phyloP scores from a whole-genome alignment of 305 asterid genomes.

The Fraxinus nigra region DNA sequence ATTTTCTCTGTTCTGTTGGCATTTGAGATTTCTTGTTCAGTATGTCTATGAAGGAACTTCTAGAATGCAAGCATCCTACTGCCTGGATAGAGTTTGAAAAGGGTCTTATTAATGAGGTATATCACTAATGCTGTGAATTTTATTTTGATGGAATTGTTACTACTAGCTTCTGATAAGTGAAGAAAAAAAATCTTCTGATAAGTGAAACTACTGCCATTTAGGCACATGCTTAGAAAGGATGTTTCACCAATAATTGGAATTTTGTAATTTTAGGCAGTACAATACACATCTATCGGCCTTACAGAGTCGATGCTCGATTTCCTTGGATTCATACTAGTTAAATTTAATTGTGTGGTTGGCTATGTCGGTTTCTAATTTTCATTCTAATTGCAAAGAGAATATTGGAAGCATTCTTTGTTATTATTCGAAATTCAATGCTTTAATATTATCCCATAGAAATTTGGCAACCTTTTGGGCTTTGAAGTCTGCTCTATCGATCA shows the following conservation, averaged over 20 bases:
- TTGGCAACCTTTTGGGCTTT: background rate
- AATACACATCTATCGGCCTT: background rate
- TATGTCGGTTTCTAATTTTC: background rate
- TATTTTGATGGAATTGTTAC: slow-evolving; percentile 1
- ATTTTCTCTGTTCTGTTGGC: slow-evolving; percentile 20
- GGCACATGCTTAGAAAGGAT: slow-evolving; percentile 1
- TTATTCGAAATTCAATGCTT: background rate
- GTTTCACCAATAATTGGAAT: background rate
- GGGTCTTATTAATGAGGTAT: slow-evolving; percentile 84
- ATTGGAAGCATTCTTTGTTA: background rate
- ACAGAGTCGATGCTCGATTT: background rate
- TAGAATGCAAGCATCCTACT: slow-evolving; percentile 90
- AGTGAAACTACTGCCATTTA: slow-evolving; percentile 15
- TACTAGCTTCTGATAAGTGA: background rate
- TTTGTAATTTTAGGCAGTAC: slow-evolving; percentile 9
- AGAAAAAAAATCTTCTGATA: background rate
- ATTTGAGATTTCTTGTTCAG: slow-evolving; percentile 47
- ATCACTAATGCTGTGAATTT: background rate
- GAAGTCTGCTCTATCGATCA: background rate
- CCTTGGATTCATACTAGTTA: background rate
- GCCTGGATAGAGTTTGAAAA: slow-evolving; percentile 88
- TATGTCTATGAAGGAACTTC: slow-evolving; percentile 82
- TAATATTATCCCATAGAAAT: background rate
- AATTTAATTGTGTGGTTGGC: background rate
- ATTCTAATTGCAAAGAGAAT: background rate